phyloP scores from a whole-genome alignment of 78 protist genomes.

The Dictyostelium intermedium region DNA sequence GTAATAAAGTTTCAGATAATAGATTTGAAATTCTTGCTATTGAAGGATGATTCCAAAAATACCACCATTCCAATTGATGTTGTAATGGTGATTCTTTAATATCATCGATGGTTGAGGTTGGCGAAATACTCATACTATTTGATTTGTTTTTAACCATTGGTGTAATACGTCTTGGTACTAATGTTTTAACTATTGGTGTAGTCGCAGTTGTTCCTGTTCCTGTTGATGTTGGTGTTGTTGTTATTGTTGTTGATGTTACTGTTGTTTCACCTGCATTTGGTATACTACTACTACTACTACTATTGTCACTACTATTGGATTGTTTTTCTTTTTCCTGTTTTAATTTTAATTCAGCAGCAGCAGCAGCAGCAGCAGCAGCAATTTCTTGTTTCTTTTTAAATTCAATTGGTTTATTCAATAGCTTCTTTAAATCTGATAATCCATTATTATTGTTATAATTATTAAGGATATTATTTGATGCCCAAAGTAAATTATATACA shows the following conservation, averaged over 20 bases:
- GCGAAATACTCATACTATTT: not conserved
- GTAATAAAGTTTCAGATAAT: slow-evolving; percentile 38
- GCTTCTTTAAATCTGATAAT: not conserved
- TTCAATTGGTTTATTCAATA: slow-evolving; percentile 12
- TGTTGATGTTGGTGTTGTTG: not conserved
- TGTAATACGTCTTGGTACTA: not conserved
- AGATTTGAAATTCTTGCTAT: slow-evolving; percentile 57
- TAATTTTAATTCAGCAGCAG: not conserved
- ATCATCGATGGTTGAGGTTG: not conserved
- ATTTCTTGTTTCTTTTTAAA: not conserved
- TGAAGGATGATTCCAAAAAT: slow-evolving; percentile 64
- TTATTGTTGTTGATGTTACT: not conserved
- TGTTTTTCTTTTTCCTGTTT: not conserved
- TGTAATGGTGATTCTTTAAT: slow-evolving; percentile 12
- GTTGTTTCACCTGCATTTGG: not conserved
- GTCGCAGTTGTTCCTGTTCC: not conserved
- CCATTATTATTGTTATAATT: not conserved
- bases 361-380: not conserved
- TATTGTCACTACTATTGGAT: too few species aligned
- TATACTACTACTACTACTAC: too few species aligned
- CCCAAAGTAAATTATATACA: not conserved
- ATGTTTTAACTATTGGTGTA: not conserved
- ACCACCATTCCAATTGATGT: slow-evolving; percentile 70
- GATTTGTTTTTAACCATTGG: slow-evolving; percentile 26
- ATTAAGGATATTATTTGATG: not conserved